Evolutionary conservation across 2,329 filamentous ascomycete genomes (phyloP).

Genomic region (Daldinia eschscholtzii): DNA sequence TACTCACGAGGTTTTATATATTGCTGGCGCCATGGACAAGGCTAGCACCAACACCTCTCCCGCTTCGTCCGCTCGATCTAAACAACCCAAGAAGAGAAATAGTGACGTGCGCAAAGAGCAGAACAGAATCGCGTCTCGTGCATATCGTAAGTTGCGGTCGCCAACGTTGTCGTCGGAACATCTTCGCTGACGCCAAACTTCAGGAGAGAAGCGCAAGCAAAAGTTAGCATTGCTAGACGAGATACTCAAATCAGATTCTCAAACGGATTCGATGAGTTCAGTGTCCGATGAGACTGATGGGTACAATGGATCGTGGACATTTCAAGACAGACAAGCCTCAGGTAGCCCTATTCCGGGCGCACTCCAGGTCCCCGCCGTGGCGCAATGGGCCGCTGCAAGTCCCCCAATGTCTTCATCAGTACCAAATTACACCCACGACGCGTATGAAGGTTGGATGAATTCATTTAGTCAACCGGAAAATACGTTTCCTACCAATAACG

Average conservation of each 20-base stretch:
- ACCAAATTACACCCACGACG: conserved; percentile 39
- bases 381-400: conserved; percentile 39
- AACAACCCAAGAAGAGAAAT: conserved; percentile 48
- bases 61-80: conserved; percentile 32
- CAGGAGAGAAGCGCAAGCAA: conserved; percentile 60
- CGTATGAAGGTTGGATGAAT: conserved; percentile 43
- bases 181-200: conserved; percentile 35
- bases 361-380: conserved; percentile 31
- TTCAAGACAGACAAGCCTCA: conserved; percentile 44
- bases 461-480: conserved; percentile 40
- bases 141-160: conserved; percentile 51
- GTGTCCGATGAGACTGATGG: conserved; percentile 50
- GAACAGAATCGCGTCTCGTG: conserved; percentile 51
- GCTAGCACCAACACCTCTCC: conserved; percentile 35
- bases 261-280: conserved; percentile 50
- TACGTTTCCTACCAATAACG: conserved; percentile 34
- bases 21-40: conserved; percentile 43
- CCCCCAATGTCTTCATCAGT: conserved; percentile 42
- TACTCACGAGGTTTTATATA: conserved; percentile 8
- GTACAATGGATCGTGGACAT: conserved; percentile 36
- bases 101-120: conserved; percentile 51
- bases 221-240: conserved; percentile 58
- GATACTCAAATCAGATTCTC: conserved; percentile 52
- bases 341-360: conserved; percentile 45
- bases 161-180: conserved; percentile 1